A percentile compares a stretch with the other conserved stretches of the same genome.
Conservation (phyloP, 148 eudicot genomes). For the Dysphania ambrosioides region DNA sequence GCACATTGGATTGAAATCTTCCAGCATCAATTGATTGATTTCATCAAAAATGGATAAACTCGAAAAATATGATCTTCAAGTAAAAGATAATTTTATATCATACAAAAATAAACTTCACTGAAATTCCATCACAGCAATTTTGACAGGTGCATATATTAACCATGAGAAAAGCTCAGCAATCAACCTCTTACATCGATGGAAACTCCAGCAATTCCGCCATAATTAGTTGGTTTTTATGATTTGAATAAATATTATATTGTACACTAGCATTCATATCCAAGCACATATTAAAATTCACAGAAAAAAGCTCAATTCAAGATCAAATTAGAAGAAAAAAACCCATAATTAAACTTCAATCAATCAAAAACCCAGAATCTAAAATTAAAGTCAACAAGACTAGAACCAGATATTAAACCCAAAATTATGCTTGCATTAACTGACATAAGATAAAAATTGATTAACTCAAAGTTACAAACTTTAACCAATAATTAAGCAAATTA, state of each 20-base stretch:
- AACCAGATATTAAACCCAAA: neutral
- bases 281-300: neutral
- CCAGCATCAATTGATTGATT: neutral
- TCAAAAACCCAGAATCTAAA: neutral
- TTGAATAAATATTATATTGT: too few relatives aligned
- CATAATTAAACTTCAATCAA: neutral
- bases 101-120: neutral
- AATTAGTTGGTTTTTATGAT: neutral
- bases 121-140: neutral
- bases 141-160: neutral
- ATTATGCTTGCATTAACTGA: neutral
- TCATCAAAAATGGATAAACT: neutral
- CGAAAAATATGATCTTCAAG: neutral
- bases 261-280: neutral
- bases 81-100: neutral
- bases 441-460: too few relatives aligned
- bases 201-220: neutral
- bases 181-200: conserved; percentile 1
- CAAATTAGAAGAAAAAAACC: neutral
- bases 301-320: neutral
- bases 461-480: too few relatives aligned
- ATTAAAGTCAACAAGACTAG: neutral
- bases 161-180: neutral
- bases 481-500: neutral
- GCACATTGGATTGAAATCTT: neutral